These are phyloP conservation scores for Colletotrichum nymphaeae DNA, from an alignment of 2,329 filamentous ascomycete species.

Conservation along the genomic window DNA sequence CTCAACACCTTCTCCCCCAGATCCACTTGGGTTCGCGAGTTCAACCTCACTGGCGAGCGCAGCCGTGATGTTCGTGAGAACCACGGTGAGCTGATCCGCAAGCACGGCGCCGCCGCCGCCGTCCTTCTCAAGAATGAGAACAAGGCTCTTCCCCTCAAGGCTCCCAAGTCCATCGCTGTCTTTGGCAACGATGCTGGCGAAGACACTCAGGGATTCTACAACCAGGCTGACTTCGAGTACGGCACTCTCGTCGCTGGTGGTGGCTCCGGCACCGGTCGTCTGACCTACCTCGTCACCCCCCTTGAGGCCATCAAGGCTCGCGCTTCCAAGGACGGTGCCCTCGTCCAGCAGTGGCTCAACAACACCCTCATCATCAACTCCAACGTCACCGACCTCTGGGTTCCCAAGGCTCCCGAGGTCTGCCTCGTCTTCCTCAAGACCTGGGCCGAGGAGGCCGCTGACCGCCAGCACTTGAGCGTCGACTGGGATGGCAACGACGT, in stretches of 20 bases:
- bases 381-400: slow-evolving; percentile 57
- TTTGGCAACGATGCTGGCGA: slow-evolving; percentile 73
- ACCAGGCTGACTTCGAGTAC: slow-evolving; percentile 71
- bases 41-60: slow-evolving; percentile 60
- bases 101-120: slow-evolving; percentile 67
- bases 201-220: slow-evolving; percentile 73
- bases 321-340: slow-evolving; percentile 52
- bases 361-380: slow-evolving; percentile 53
- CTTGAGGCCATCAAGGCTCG: slow-evolving; percentile 69
- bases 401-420: slow-evolving; percentile 66
- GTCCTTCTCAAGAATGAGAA: slow-evolving; percentile 80
- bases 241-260: slow-evolving; percentile 70
- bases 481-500: slow-evolving; percentile 71
- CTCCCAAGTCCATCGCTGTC: slow-evolving; percentile 67
- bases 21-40: slow-evolving; percentile 55
- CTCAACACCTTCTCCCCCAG: slow-evolving; percentile 62
- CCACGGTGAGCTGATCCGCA: slow-evolving; percentile 65
- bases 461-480: slow-evolving; percentile 63
- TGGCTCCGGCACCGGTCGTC: slow-evolving; percentile 65
- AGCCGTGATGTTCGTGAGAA: slow-evolving; percentile 65
- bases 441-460: slow-evolving; percentile 74
- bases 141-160: slow-evolving; percentile 68
- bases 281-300: slow-evolving; percentile 75
- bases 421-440: slow-evolving; percentile 76
- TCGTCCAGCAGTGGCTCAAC: slow-evolving; percentile 56